Conservation (phyloP, 352 stramenopile genomes). For the Phytophthora ramorum region DNA sequence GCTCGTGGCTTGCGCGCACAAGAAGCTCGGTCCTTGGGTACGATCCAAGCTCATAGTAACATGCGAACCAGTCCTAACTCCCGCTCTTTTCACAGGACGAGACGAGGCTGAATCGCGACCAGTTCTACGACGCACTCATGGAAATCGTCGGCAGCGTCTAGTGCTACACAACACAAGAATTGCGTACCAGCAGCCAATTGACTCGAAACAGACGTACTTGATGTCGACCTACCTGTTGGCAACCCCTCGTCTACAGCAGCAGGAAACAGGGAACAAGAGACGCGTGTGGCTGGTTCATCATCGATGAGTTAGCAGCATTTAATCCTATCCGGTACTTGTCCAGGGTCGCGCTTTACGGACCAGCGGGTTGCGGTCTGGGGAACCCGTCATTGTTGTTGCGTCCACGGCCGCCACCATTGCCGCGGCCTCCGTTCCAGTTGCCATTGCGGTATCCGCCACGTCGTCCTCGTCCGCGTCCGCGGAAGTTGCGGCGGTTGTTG, state of each 20-base stretch:
- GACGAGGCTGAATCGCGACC: slow-evolving; percentile 13
- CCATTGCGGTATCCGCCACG: slow-evolving; percentile 45
- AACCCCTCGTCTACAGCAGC: too few relatives aligned
- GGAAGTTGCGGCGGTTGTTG: slow-evolving; percentile 86
- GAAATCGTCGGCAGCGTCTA: slow-evolving; percentile 20
- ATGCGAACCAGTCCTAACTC: too few relatives aligned
- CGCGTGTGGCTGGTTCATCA: slow-evolving; percentile 19
- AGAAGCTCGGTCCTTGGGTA: too few relatives aligned
- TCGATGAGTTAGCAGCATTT: slow-evolving; percentile 17
- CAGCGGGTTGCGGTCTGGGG: slow-evolving; percentile 29
- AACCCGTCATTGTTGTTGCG: slow-evolving; percentile 31
- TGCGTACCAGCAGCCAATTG: not conserved
- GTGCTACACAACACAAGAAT: not conserved
- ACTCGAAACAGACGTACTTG: not conserved
- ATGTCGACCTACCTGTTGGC: too few relatives aligned
- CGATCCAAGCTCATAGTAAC: too few relatives aligned
- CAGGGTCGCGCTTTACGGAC: slow-evolving; percentile 14
- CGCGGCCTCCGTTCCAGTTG: slow-evolving; percentile 44
- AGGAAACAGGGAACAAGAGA: not conserved
- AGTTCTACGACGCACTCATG: slow-evolving; percentile 21
- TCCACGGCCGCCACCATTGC: slow-evolving; percentile 33
- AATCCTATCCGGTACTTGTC: slow-evolving; percentile 24
- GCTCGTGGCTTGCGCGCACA: too few relatives aligned
- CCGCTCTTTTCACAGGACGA: too few relatives aligned
- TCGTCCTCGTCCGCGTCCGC: slow-evolving; percentile 60